Evolutionary conservation across 768 basidiomycete species (phyloP), one percentile per base, ranked within the genome.

Genomic region (Fomitopsis pulvina): DNA sequence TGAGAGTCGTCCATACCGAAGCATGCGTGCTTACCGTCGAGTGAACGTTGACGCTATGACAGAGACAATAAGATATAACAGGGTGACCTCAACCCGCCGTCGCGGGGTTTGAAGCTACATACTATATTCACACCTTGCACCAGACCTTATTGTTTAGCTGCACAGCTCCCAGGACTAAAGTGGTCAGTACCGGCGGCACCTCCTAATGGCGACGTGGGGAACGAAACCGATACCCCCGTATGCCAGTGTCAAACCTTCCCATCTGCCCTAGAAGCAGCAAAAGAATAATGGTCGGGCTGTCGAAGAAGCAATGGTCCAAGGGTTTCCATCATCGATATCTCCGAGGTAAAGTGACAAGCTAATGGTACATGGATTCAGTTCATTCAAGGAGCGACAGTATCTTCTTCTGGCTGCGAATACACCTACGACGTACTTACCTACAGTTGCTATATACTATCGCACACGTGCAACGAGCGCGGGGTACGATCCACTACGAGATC

Each of bases 391-490:
- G 34, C 34, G 34, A 16, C 34, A 18, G 34, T 5, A 14, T 37
- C 20, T 29, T 32, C 10, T 34, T 46, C 30, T 32, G 45, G 45
- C 45, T 46, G 45, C 45, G 22, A 24, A 46, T 22, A 46, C 30
- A 46, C 32, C 45, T 37, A 46, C 45, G 30, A 26, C 41, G 30
- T 46, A 37, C 45, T 46, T 46, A 46, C 45, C 30, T 46, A 46
- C 45, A 26, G 30, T 44, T 32, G 45, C 45, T 46, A 46, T 46
- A 34, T 46, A 46, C 45, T 46, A 46, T 37, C 21, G 45, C 30
- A 37, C 45, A 37, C 45, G 25, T 21, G 30, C 12, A 20, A 27
- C 43, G 43, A 20, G 28, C 43, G 22, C 6, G 25, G 25, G 8
- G n/a, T 18, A 16, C 21, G 26, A 24, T 30, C 43, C 43, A 45